Evolutionary conservation across 1,284 basidiomycete genomes (phyloP).

Genomic region (Trichosporon faecale): DNA sequence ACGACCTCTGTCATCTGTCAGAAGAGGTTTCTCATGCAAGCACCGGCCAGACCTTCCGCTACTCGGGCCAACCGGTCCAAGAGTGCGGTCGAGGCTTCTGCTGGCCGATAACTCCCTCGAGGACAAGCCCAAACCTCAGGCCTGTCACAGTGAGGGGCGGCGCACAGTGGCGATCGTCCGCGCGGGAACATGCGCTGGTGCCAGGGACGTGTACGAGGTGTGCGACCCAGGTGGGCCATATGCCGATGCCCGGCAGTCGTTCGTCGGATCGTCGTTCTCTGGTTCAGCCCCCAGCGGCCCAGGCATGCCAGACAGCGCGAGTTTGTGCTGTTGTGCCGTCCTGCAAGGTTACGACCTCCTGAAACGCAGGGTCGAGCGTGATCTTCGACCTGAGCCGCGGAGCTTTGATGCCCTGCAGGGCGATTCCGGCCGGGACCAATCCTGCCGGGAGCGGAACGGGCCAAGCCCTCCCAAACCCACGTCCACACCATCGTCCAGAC

Average conservation of each 20-base stretch:
- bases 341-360: neutral
- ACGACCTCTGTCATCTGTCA: too few species aligned
- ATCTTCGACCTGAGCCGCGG: neutral
- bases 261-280: neutral
- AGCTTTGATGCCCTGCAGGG: neutral
- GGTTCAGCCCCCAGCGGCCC: neutral
- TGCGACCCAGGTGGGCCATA: neutral
- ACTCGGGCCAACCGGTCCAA: too few species aligned
- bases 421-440: neutral
- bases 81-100: too few species aligned
- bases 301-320: too few species aligned
- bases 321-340: neutral
- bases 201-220: neutral
- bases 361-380: neutral
- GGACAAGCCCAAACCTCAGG: too few species aligned
- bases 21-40: too few species aligned
- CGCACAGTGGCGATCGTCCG: neutral
- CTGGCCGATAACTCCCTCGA: too few species aligned
- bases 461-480: neutral
- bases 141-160: neutral
- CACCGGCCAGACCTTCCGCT: too few species aligned
- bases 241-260: neutral
- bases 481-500: neutral
- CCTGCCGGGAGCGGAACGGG: conserved; percentile 1
- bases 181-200: neutral